Base-by-base conservation (phyloP, 1,139 yeast species). In the Taphrina sp. region DNA sequence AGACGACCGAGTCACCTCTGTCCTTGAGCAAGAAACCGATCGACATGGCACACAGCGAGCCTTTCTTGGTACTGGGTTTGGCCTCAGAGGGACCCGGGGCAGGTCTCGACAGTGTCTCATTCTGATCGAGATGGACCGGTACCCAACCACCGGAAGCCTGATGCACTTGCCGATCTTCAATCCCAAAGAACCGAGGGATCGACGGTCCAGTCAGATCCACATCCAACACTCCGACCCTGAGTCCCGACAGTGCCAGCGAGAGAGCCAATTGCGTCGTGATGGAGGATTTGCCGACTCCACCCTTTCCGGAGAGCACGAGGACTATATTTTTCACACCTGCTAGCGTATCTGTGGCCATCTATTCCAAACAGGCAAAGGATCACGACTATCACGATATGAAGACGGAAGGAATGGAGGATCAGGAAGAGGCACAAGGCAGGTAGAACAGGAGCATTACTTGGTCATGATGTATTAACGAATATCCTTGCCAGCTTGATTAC, bases 271-370 rank as follows among this genome's bases (percentile, higher is more conserved):
- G 98, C 0, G 96, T 85, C 0, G 98, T 90, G 1, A 92, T 90
- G 0, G 96, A 88, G 3, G 96, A 87, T 67, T 92, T 92, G 0
- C 99, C 99, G 0, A 92, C 98, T 66, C 95, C 98, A n/a, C 97
- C 96, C 68, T 89, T 89, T 2, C 96, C 97, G 0, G 95, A 86
- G 1, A 92, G 76, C 1, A 92, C 85, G 44, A 92, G 75, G 2
- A 89, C 71, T 51, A 90, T 83, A 67, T 92, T 95, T 64, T 82
- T 82, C 41, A 90, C 84, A 54, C 77, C 73, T 26, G 69, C 68
- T 31, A 87, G 71, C 2, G 63, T 33, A 19, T 49, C 54, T 12
- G 31, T 26, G 31, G 10, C 31, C 31, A 12, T 12, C 31, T n/a
- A n/a, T n/a, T n/a, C n/a, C n/a, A n/a, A n/a, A n/a, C n/a, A n/a